Evolutionary conservation across 306 rosid species (phyloP).

Genomic region (Cicer cuneatum): DNA sequence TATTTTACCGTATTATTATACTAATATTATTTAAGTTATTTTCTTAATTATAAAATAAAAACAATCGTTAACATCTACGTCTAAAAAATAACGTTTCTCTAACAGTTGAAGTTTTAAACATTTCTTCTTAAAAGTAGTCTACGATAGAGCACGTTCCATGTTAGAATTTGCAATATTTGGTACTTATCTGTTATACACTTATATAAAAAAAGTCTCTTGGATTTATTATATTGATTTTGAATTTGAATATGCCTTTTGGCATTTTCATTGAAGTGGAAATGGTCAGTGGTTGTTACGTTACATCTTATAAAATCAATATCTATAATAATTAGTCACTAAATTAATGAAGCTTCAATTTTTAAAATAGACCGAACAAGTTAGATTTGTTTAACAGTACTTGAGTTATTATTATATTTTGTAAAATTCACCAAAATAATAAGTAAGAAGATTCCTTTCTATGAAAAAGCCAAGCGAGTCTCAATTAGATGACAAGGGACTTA

Average conservation of each 20-base stretch:
- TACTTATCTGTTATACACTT: no score
- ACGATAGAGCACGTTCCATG: no score
- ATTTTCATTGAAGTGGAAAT: neutral
- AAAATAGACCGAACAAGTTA: neutral
- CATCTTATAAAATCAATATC: neutral
- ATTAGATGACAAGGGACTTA: conserved; percentile 22
- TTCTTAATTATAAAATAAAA: no score
- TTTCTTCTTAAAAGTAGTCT: no score
- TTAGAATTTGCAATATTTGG: no score
- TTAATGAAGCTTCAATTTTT: neutral
- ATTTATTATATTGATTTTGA: neutral
- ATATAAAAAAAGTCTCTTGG: no score
- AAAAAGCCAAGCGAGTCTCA: conserved; percentile 59
- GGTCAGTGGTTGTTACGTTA: neutral
- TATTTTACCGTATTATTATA: no score
- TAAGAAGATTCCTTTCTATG: conserved; percentile 57
- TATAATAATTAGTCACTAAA: neutral
- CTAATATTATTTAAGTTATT: no score
- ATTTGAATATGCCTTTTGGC: conserved; percentile 47
- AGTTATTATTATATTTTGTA: neutral
- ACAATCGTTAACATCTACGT: no score
- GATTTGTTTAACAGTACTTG: neutral
- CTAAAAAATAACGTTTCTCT: no score
- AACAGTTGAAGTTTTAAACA: no score
- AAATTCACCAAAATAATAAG: conserved; percentile 1